Conservation (phyloP, 331 rosid genomes). For the Prunus yedoensis region DNA sequence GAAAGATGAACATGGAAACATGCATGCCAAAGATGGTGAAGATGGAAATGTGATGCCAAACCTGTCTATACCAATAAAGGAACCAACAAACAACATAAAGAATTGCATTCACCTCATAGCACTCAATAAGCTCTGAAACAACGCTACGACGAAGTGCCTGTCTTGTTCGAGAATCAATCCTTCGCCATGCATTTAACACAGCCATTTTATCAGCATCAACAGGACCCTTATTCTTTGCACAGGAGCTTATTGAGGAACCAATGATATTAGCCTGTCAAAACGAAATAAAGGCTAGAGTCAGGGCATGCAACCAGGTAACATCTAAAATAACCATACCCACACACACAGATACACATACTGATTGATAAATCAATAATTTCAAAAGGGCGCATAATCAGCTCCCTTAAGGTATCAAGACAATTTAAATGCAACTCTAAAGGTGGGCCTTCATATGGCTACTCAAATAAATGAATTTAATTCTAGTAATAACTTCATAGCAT, state of each 20-base stretch:
- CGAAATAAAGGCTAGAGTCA: constrained; percentile 20
- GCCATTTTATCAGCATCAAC: constrained; percentile 62
- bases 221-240: constrained; percentile 49
- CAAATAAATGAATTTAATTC: not conserved
- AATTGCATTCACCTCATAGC: constrained; percentile 63
- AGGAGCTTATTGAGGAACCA: constrained; percentile 40
- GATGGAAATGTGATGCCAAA: not conserved
- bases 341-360: not conserved
- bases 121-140: constrained; percentile 64
- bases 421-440: not conserved
- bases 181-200: constrained; percentile 58
- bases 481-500: not conserved
- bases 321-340: not conserved
- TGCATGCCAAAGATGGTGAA: not conserved
- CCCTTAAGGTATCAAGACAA: not conserved
- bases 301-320: constrained; percentile 1
- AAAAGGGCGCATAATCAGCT: not conserved
- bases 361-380: not conserved
- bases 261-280: constrained; percentile 62
- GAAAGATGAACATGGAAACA: not conserved
- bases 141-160: constrained; percentile 88
- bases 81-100: not conserved
- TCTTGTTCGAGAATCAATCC: constrained; percentile 76
- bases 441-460: not conserved
- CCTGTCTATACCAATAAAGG: not conserved